These are phyloP conservation scores for Sanghuangporus baumii DNA, from an alignment of 1,284 basidiomycete species.

Conservation along the genomic window DNA sequence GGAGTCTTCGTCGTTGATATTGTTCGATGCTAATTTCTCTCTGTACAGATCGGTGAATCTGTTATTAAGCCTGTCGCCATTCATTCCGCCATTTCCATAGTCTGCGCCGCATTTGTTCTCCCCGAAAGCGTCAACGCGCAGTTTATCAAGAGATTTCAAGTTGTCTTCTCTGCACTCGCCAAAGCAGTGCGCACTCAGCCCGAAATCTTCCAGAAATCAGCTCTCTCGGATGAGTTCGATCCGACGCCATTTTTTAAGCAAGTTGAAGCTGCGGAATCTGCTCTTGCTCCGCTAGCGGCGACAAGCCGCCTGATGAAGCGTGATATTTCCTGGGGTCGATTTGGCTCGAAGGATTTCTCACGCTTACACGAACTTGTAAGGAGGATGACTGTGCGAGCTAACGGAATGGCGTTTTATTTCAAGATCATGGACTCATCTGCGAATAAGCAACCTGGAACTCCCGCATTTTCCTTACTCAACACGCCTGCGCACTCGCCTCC, in stretches of 20 bases:
- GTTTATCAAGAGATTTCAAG: conserved; percentile 50
- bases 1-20: not conserved
- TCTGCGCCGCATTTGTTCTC: conserved; percentile 53
- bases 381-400: conserved; percentile 48
- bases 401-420: conserved; percentile 66
- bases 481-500: conserved; percentile 20
- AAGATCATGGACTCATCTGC: conserved; percentile 46
- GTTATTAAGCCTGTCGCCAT: conserved; percentile 58
- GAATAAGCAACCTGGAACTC: conserved; percentile 26
- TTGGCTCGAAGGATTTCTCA: conserved; percentile 54
- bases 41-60: conserved; percentile 40
- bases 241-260: conserved; percentile 39
- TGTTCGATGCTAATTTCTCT: not conserved
- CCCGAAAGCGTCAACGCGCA: conserved; percentile 61
- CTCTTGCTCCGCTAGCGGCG: conserved; percentile 47
- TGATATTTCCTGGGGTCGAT: conserved; percentile 62
- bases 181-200: conserved; percentile 31
- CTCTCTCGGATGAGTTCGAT: conserved; percentile 34
- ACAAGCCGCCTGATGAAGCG: conserved; percentile 51
- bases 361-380: conserved; percentile 46
- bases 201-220: conserved; percentile 40
- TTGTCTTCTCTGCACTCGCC: conserved; percentile 47
- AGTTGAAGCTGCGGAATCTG: conserved; percentile 46
- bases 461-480: conserved; percentile 23
- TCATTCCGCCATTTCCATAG: conserved; percentile 54